Percentiles rank a stretch among this genome's conserved stretches.
Conservation (phyloP, 148 eudicot species). For the Beta vulgaris region DNA sequence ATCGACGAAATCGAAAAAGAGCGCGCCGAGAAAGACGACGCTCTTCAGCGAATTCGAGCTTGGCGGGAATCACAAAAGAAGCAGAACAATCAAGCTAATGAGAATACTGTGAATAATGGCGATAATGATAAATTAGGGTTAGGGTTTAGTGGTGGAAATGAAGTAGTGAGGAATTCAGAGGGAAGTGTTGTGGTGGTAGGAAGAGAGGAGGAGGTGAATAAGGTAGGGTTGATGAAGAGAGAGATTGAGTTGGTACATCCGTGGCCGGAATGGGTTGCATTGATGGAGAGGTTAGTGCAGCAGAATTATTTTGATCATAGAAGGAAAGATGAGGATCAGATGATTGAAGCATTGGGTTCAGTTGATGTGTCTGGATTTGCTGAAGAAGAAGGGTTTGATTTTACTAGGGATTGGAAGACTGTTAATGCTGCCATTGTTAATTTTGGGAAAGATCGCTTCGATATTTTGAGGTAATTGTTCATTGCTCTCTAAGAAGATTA, state of each 20-base stretch:
- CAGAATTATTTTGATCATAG: slow-evolving; percentile 81
- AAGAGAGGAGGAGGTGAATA: not conserved
- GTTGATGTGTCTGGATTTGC: slow-evolving; percentile 31
- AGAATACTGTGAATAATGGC: not conserved
- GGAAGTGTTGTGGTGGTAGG: not conserved
- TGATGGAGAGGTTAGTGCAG: slow-evolving; percentile 84
- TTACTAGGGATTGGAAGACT: slow-evolving; percentile 75
- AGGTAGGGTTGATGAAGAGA: slow-evolving; percentile 27
- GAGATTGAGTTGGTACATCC: slow-evolving; percentile 70
- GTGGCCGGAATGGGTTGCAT: slow-evolving; percentile 89
- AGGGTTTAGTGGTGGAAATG: slow-evolving; percentile 21
- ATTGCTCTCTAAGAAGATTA: too few species aligned
- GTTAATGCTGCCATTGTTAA: slow-evolving; percentile 72
- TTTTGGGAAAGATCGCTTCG: slow-evolving; percentile 81
- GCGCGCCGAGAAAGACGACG: slow-evolving; percentile 65
- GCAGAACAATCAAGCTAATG: slow-evolving; percentile 2
- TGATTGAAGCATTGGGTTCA: slow-evolving; percentile 57
- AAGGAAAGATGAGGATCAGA: slow-evolving; percentile 72
- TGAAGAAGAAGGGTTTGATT: slow-evolving; percentile 53
- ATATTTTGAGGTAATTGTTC: slow-evolving; percentile 63
- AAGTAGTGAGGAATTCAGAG: not conserved
- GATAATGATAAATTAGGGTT: slow-evolving; percentile 9
- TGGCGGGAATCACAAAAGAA: slow-evolving; percentile 89
- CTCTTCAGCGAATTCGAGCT: slow-evolving; percentile 75
- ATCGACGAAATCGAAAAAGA: slow-evolving; percentile 77